Percentiles rank a stretch among this genome's conserved stretches.
Conservation (phyloP, 805 yeast species). For the Sungouiella blattae region DNA sequence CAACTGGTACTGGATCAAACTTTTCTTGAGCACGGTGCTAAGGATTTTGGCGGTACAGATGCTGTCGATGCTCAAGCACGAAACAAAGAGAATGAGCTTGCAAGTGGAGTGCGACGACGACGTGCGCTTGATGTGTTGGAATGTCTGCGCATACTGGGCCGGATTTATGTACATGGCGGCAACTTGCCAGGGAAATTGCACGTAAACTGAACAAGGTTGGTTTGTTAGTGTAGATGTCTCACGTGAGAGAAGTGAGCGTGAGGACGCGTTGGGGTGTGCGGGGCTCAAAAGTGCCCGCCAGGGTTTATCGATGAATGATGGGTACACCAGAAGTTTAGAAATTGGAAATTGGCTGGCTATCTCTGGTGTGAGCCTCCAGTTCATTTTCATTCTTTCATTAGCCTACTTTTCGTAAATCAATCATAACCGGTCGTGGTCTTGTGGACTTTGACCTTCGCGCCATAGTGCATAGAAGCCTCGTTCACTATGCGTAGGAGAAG, state of each 20-base stretch:
- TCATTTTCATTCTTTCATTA: too few relatives aligned
- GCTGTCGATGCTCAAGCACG: slow-evolving; percentile 89
- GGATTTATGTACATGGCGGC: slow-evolving; percentile 80
- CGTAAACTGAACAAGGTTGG: too few relatives aligned
- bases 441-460: too few relatives aligned
- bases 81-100: slow-evolving; percentile 79
- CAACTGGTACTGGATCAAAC: slow-evolving; percentile 80
- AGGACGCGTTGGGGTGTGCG: slow-evolving; percentile 5
- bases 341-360: too few relatives aligned
- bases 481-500: slow-evolving; percentile 24
- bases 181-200: too few relatives aligned
- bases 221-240: background rate
- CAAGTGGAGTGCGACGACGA: slow-evolving; percentile 91
- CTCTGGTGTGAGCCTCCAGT: too few relatives aligned
- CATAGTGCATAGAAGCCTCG: too few relatives aligned
- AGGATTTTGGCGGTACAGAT: slow-evolving; percentile 83
- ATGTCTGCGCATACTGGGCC: slow-evolving; percentile 61
- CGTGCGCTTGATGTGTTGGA: slow-evolving; percentile 62
- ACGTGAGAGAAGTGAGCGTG: slow-evolving; percentile 5
- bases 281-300: background rate
- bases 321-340: too few relatives aligned
- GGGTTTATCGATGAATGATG: too few relatives aligned
- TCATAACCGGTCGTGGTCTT: too few relatives aligned
- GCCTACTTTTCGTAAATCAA: too few relatives aligned
- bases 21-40: slow-evolving; percentile 66